Evolutionary conservation across 1,139 yeast species (phyloP), one percentile per base, ranked within the genome.

Genomic region (Saccharomycopsis hybrid): DNA sequence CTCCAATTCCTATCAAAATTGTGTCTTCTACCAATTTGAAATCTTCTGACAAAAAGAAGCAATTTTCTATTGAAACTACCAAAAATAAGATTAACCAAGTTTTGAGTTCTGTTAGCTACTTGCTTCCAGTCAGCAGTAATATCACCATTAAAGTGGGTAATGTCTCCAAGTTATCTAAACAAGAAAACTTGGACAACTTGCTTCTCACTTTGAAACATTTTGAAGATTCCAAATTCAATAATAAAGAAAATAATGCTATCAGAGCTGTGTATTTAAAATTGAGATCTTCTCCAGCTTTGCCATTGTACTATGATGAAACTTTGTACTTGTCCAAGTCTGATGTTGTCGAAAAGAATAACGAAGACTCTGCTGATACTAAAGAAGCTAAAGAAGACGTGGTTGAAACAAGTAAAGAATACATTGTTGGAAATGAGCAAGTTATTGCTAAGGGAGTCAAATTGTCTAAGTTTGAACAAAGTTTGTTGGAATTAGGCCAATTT

Each of bases 401-500:
- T 31, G 60, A 65, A 36, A 61, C 57, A 45, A 66, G 65, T 39
- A 57, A 62, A 46, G 69, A 71, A 46, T 70, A 68, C 41, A 66
- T 60, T 54, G 56, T 61, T 37, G 62, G 65, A 42, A 66, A 68
- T 49, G 70, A 65, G 50, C 68, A 67, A 50, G 60, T 41, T 27
- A 56, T 70, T 42, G 64, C 65, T 41, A 60, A 60, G 44, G 66
- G 66, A 43, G 69, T 70, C 51, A 72, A 71, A 56, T 70, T 81
- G 50, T 71, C 85, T 49, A 71, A 76, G 31, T 85, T 85, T 66
- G 95, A 87, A 60, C 76, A 75, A 62, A 87, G 88, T 45, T 77
- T 89, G 69, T 75, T 85, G 62, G 96, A 88, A 69, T 78, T 89
- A 65, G 85, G 85, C 50, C 82, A 82, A 57, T 89, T 85, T 55